Conservation (phyloP, 2,329 filamentous ascomycete genomes). For the Neurospora sp. region DNA sequence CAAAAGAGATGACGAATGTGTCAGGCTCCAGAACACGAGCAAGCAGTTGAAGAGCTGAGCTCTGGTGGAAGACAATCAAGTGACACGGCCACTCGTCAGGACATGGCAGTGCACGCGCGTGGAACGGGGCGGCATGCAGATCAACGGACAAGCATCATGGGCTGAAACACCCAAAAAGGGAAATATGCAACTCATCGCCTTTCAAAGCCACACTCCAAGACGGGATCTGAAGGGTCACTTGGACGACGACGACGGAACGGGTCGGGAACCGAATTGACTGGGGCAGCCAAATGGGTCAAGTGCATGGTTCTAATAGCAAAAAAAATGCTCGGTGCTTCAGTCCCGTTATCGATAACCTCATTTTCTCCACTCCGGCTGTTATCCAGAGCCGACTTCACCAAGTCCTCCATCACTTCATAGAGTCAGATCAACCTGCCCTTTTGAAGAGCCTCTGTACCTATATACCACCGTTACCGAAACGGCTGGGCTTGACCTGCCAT, state of each 20-base stretch:
- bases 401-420: not conserved
- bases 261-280: not conserved
- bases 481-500: not conserved
- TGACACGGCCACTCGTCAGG: not conserved
- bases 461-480: not conserved
- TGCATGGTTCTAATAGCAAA: not conserved
- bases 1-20: not conserved
- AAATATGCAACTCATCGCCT: not conserved
- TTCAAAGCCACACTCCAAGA: not conserved
- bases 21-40: not conserved
- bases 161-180: not conserved
- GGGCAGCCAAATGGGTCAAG: not conserved
- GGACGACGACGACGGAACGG: not conserved
- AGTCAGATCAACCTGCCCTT: not conserved
- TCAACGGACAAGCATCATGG: not conserved
- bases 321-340: not conserved
- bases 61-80: too few relatives aligned
- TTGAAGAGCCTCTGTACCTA: not conserved
- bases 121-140: not conserved
- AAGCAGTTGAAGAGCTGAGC: not conserved
- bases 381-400: not conserved
- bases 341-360: not conserved
- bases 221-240: not conserved
- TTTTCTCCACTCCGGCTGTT: not conserved
- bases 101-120: not conserved